A percentile compares a stretch with the other conserved stretches of the same genome.
Conservation (phyloP, 1,139 yeast genomes). For the Yueomyces sp. region DNA sequence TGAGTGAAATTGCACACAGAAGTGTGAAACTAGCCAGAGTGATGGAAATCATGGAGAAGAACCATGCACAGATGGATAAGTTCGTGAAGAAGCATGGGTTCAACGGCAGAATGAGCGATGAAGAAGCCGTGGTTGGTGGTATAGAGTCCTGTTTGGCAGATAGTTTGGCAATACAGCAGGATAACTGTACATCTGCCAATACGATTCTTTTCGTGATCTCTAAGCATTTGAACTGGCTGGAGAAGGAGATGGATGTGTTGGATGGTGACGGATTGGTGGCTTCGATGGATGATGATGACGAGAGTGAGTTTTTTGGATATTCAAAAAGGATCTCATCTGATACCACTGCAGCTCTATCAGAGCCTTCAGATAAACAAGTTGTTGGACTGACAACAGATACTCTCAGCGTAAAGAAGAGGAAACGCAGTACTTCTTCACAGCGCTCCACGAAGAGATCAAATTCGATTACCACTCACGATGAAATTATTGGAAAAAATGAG, state of each 20-base stretch:
- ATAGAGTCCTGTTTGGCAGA: slow-evolving; percentile 57
- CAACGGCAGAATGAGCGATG: slow-evolving; percentile 70
- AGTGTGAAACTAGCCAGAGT: slow-evolving; percentile 58
- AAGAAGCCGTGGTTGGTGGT: slow-evolving; percentile 49
- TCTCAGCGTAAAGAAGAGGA: not conserved
- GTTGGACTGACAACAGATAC: not conserved
- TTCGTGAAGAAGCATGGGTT: slow-evolving; percentile 79
- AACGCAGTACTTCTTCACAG: not conserved
- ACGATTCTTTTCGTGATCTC: slow-evolving; percentile 70
- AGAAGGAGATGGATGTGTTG: slow-evolving; percentile 61
- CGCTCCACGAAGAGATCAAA: not conserved
- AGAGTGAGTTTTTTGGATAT: slow-evolving; percentile 1
- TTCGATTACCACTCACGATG: no score
- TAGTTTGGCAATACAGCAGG: slow-evolving; percentile 55
- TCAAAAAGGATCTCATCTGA: not conserved
- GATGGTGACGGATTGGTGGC: slow-evolving; percentile 75
- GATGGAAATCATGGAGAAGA: slow-evolving; percentile 52
- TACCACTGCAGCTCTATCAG: not conserved
- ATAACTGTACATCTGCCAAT: slow-evolving; percentile 68
- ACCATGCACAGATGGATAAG: slow-evolving; percentile 72
- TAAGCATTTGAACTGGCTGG: slow-evolving; percentile 61
- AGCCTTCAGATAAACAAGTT: not conserved
- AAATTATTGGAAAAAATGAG: not conserved
- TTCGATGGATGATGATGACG: slow-evolving; percentile 30
- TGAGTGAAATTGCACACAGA: slow-evolving; percentile 65